A percentile compares a stretch with the other conserved stretches of the same genome.
phyloP scores from a whole-genome alignment of 2,329 filamentous ascomycete species.

The Colletotrichum musae region DNA sequence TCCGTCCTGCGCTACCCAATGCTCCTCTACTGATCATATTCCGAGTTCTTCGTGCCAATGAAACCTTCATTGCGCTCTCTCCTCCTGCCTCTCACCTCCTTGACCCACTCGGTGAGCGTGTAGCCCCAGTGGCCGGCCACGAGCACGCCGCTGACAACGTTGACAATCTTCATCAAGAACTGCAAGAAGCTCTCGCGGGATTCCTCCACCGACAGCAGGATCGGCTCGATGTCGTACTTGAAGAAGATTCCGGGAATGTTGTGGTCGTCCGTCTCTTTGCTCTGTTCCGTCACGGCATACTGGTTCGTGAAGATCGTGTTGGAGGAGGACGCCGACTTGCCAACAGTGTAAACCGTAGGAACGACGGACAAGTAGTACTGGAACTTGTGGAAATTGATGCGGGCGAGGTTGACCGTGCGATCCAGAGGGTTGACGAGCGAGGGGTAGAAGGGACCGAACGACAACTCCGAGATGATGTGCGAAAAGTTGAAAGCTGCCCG shows the following conservation, averaged over 20 bases:
- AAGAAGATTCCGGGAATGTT: slow-evolving; percentile 92
- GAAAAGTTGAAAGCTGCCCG: slow-evolving; percentile 94
- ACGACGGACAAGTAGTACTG: slow-evolving; percentile 98
- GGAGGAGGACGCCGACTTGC: slow-evolving; percentile 53
- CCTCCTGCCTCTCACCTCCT: slow-evolving; percentile 67
- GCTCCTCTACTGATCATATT: slow-evolving; percentile 38
- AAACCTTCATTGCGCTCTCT: slow-evolving; percentile 55
- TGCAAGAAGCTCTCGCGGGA: slow-evolving; percentile 81
- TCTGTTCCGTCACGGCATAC: slow-evolving; percentile 96
- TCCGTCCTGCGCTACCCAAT: slow-evolving; percentile 5
- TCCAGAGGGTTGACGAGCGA: slow-evolving; percentile 95
- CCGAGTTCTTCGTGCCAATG: slow-evolving; percentile 39
- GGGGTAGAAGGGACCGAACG: slow-evolving; percentile 97
- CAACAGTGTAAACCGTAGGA: slow-evolving; percentile 89
- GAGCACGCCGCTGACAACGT: slow-evolving; percentile 90
- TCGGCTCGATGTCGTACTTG: slow-evolving; percentile 99
- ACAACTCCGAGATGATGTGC: slow-evolving; percentile 95
- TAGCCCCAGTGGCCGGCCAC: slow-evolving; percentile 96
- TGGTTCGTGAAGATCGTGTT: slow-evolving; percentile 92
- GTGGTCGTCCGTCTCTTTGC: slow-evolving; percentile 77
- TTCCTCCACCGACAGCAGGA: slow-evolving; percentile 88
- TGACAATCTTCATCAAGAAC: slow-evolving; percentile 87
- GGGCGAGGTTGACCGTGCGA: slow-evolving; percentile 85
- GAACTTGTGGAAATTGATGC: slow-evolving; percentile 90
- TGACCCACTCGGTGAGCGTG: slow-evolving; percentile 84